Evolutionary conservation across 257 asterid genomes (phyloP).

Genomic region (Handroanthus guayacan): DNA sequence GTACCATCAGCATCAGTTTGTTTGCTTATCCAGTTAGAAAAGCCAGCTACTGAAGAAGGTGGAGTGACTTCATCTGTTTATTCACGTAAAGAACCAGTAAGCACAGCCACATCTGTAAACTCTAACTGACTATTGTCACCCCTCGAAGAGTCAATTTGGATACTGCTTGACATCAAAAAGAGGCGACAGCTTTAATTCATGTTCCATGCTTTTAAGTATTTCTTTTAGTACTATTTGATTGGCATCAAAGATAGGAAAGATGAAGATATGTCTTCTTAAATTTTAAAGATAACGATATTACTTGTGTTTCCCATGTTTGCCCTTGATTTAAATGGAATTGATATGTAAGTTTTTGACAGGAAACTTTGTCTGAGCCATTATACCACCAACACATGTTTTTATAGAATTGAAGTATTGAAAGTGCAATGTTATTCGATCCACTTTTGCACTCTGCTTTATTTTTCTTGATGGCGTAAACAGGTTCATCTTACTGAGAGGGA

Average conservation of each 20-base stretch:
- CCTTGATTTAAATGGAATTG: slow-evolving; percentile 22
- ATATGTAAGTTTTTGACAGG: not conserved
- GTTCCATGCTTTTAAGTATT: slow-evolving; percentile 21
- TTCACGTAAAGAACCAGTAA: slow-evolving; percentile 99
- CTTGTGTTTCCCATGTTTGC: slow-evolving; percentile 27
- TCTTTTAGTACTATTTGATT: slow-evolving; percentile 15
- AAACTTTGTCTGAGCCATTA: slow-evolving; percentile 3
- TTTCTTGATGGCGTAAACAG: slow-evolving; percentile 49
- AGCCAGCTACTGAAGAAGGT: slow-evolving; percentile 98
- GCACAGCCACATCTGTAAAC: slow-evolving; percentile 39
- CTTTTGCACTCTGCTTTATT: slow-evolving; percentile 22
- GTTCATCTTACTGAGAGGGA: slow-evolving; percentile 95
- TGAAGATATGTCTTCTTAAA: slow-evolving; percentile 29
- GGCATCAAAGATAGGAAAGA: slow-evolving; percentile 29
- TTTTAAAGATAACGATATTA: slow-evolving; percentile 9
- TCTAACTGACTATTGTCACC: slow-evolving; percentile 30
- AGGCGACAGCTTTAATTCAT: not conserved
- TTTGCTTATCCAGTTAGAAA: slow-evolving; percentile 93
- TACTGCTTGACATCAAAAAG: slow-evolving; percentile 18
- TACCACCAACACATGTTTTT: slow-evolving; percentile 11
- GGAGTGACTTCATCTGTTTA: slow-evolving; percentile 98
- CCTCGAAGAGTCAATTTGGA: slow-evolving; percentile 10
- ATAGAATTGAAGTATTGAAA: slow-evolving; percentile 16
- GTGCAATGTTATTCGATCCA: slow-evolving; percentile 29
- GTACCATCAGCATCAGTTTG: slow-evolving; percentile 98